Evolutionary conservation across 2,329 filamentous ascomycete genomes (phyloP).

Genomic region (Ophiostoma quercus): DNA sequence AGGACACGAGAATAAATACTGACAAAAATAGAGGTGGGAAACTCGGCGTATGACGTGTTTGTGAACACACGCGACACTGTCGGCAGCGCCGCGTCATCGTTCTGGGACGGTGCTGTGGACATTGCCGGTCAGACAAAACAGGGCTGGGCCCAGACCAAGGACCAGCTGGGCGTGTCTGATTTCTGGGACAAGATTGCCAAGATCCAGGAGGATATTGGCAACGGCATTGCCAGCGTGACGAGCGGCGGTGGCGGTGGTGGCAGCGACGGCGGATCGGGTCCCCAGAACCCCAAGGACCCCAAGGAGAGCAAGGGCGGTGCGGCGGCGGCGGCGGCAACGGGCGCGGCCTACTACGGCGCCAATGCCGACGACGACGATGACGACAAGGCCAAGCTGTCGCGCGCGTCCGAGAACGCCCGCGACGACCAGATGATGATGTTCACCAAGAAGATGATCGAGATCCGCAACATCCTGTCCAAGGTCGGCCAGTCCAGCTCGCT

Average conservation of each 20-base stretch:
- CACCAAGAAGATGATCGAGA: conserved; percentile 99
- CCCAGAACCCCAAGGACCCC: conserved; percentile 48
- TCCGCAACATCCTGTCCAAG: conserved; percentile 81
- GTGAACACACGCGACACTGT: conserved; percentile 68
- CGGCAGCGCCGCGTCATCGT: conserved; percentile 58
- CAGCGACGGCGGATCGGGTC: conserved; percentile 32
- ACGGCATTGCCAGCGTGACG: conserved; percentile 38
- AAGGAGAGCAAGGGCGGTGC: conserved; percentile 55
- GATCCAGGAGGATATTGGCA: conserved; percentile 55
- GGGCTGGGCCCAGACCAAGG: conserved; percentile 80
- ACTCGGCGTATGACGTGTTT: conserved; percentile 71
- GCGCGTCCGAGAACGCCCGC: conserved; percentile 60
- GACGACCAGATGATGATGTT: conserved; percentile 99
- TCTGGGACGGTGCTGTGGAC: conserved; percentile 67
- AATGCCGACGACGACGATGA: conserved; percentile 45
- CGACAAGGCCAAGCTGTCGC: conserved; percentile 34
- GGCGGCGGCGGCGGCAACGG: conserved; percentile 57
- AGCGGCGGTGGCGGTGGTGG: conserved; percentile 42
- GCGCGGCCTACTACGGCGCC: conserved; percentile 72
- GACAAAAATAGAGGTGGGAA: conserved; percentile 58
- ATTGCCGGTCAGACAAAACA: conserved; percentile 72
- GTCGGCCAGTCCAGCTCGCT: conserved; percentile 87
- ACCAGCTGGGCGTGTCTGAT: conserved; percentile 61
- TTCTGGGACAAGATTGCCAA: conserved; percentile 74
- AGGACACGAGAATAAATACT: background rate